Base-by-base conservation (phyloP, 495 filamentous ascomycete genomes). In the Podospora tetraspora region DNA sequence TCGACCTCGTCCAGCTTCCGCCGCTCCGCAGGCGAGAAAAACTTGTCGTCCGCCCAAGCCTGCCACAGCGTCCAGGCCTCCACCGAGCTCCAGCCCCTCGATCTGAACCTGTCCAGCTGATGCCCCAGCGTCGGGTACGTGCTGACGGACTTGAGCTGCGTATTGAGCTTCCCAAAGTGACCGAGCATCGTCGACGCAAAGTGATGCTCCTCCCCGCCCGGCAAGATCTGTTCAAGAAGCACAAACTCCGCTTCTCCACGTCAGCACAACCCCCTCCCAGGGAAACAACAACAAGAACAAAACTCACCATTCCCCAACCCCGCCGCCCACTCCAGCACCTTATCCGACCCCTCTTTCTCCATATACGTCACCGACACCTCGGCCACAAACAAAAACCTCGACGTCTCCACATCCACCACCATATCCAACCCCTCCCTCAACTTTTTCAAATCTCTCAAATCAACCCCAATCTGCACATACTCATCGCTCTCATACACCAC, bases 341-440 rank as follows among this genome's bases (percentile, higher is more conserved):
- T 80, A 79, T 96, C 87, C 37, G 94, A 88, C 24, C 87, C 85
- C n/a, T 86, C 78, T 21, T 84, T 84, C 58, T 92, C 87, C 93
- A 97, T 97, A 71, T 97, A 97, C 1, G 93, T 93, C 34, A 96
- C 83, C 6, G 92, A 96, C 6, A 97, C 93, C 77, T 97, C 94
- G 0, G 92, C 93, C 3, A 91, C 85, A 73, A 92, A 95, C 63
- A 97, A 85, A 12, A 97, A 81, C 11, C 82, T 78, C 68, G 85
- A 88, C 3, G 84, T 79, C 4, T 81, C 69, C 32, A 88, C 74
- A 30, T 89, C 80, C 22, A 91, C 68, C 57, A 87, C 81, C 5
- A 69, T 74, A 23, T 79, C 82, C 37, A 97, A 77, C 23, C 86
- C 80, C 22, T 79, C 69, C 58, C 87, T 79, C 9, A 97, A 81